These are phyloP conservation scores for Hyphodiscus hymeniophilus DNA, from an alignment of 495 filamentous ascomycete species.

Conservation along the genomic window DNA sequence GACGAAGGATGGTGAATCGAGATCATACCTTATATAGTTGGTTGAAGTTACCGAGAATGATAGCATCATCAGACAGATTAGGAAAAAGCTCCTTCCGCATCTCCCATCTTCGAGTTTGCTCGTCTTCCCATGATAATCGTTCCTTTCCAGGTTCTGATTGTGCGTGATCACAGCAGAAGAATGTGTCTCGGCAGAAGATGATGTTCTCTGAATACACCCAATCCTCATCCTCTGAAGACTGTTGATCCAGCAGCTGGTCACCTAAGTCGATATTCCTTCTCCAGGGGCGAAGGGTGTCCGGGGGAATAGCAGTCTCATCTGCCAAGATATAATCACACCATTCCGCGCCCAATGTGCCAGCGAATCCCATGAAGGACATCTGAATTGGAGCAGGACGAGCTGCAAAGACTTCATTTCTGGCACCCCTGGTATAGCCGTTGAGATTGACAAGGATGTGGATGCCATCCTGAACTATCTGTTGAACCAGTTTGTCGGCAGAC, in stretches of 20 bases:
- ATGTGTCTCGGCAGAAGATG: constrained; percentile 88
- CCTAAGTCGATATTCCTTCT: constrained; percentile 64
- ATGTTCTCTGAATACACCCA: constrained; percentile 99
- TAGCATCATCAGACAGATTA: constrained; percentile 66
- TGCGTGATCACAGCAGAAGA: constrained; percentile 97
- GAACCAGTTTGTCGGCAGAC: constrained; percentile 77
- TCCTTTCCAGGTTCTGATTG: constrained; percentile 65
- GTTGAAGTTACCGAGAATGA: constrained; percentile 98
- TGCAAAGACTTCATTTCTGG: constrained; percentile 96
- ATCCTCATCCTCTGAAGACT: constrained; percentile 51
- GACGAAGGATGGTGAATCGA: not conserved
- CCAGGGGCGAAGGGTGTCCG: constrained; percentile 69
- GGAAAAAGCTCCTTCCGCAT: constrained; percentile 97
- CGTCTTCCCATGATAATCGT: constrained; percentile 71
- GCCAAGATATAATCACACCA: constrained; percentile 99
- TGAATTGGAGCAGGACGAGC: constrained; percentile 92
- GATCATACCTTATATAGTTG: constrained; percentile 89
- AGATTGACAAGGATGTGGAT: constrained; percentile 97
- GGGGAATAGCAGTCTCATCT: constrained; percentile 79
- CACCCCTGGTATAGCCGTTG: constrained; percentile 94
- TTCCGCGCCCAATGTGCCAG: constrained; percentile 89
- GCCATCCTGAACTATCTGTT: constrained; percentile 83
- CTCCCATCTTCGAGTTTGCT: constrained; percentile 75
- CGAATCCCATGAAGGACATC: constrained; percentile 99
- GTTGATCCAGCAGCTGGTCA: constrained; percentile 62